phyloP scores from a whole-genome alignment of 1,284 basidiomycete genomes.

The Ceratobasidium theobromae region DNA sequence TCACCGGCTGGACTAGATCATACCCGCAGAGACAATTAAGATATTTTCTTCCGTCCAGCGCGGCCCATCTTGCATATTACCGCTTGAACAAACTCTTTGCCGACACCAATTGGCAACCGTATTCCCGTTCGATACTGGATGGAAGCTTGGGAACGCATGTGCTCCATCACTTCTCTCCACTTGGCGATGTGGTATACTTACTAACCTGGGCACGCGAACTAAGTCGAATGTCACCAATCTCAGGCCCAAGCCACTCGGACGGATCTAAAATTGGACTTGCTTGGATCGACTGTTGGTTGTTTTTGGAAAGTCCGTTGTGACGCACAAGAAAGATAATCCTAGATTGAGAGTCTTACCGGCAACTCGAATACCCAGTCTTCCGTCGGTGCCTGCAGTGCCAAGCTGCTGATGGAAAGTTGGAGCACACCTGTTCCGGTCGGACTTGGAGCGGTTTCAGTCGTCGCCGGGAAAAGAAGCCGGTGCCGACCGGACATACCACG shows the following conservation, averaged over 20 bases:
- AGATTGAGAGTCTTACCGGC: too few species aligned
- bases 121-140: neutral
- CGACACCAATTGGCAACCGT: neutral
- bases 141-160: constrained; percentile 3
- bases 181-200: neutral
- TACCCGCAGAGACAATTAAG: neutral
- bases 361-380: too few species aligned
- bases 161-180: constrained; percentile 28
- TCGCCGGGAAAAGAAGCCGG: too few species aligned
- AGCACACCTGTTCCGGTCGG: too few species aligned
- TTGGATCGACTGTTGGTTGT: too few species aligned
- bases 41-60: neutral
- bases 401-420: too few species aligned
- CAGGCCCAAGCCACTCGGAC: neutral
- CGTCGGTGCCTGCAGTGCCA: too few species aligned
- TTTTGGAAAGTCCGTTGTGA: too few species aligned
- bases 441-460: too few species aligned
- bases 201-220: neutral
- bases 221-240: neutral
- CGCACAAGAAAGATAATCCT: too few species aligned
- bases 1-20: constrained; percentile 3
- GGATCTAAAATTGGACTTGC: neutral
- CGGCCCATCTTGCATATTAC: neutral
- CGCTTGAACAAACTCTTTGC: neutral
- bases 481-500: too few species aligned